phyloP scores from a whole-genome alignment of 1,284 basidiomycete genomes.

The Puccinia novopanici region DNA sequence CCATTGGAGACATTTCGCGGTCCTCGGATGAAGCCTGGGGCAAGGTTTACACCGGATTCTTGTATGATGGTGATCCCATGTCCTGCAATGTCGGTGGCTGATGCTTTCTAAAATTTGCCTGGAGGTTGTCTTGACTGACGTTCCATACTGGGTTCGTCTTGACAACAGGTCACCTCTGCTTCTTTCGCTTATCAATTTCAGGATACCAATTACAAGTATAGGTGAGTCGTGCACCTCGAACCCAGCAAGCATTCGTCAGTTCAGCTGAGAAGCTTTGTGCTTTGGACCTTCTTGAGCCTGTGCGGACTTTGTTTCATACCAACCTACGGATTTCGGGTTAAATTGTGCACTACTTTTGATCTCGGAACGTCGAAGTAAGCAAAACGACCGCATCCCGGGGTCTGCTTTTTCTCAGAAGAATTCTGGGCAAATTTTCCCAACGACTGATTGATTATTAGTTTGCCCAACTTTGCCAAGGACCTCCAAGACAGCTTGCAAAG shows the following conservation, averaged over 20 bases:
- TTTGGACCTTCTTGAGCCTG: constrained; percentile 6
- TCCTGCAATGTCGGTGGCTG: constrained; percentile 33
- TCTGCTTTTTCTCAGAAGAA: too few species aligned
- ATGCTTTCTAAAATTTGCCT: neutral
- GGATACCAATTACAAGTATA: constrained; percentile 40
- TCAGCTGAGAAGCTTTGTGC: neutral
- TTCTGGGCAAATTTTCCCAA: too few species aligned
- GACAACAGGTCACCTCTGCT: constrained; percentile 35
- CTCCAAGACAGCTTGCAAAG: constrained; percentile 30
- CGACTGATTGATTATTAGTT: constrained; percentile 4
- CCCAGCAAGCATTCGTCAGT: neutral
- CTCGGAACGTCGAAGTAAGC: constrained; percentile 32
- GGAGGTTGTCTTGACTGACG: neutral
- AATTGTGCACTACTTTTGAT: constrained; percentile 33
- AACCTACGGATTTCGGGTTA: constrained; percentile 30
- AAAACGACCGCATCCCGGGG: too few species aligned
- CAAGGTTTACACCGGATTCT: constrained; percentile 30
- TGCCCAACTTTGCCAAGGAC: constrained; percentile 37
- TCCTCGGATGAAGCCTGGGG: neutral
- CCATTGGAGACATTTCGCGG: constrained; percentile 43
- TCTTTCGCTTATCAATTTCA: constrained; percentile 30
- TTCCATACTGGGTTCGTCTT: neutral
- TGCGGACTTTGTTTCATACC: constrained; percentile 35
- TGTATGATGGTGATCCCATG: constrained; percentile 37
- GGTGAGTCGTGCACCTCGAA: constrained; percentile 25